Evolutionary conservation across 1,139 yeast genomes (phyloP).

Genomic region (Blastobotrys raffinosifermentans): DNA sequence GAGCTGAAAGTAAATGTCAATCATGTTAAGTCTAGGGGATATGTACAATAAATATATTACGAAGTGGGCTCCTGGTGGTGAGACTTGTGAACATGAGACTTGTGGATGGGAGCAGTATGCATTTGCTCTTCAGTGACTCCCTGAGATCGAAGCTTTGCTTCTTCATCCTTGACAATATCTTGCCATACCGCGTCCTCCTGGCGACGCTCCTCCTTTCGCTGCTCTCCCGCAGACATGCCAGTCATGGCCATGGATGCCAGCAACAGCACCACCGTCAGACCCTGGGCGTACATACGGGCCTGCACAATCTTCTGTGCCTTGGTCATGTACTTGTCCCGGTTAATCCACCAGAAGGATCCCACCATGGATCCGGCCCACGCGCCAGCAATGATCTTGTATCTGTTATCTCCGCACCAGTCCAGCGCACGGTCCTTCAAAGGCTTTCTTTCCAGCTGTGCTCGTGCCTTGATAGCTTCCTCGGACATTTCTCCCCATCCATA

Average conservation of each 20-base stretch:
- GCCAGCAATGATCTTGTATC: constrained; percentile 68
- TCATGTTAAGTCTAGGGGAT: too few species aligned
- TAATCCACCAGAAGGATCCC: constrained; percentile 74
- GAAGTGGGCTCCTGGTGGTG: not conserved
- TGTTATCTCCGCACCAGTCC: constrained; percentile 39
- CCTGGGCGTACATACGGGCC: constrained; percentile 94
- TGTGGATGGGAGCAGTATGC: not conserved
- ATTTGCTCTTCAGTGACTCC: constrained; percentile 1
- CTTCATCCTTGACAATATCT: constrained; percentile 28
- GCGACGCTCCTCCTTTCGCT: constrained; percentile 37
- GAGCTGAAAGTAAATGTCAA: too few species aligned
- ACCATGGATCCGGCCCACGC: constrained; percentile 85
- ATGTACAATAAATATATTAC: not conserved
- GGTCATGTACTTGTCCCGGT: constrained; percentile 71
- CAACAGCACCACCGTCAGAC: constrained; percentile 42
- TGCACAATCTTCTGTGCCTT: constrained; percentile 82
- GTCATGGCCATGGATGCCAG: constrained; percentile 32
- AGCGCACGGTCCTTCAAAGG: not conserved
- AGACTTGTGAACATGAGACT: too few species aligned
- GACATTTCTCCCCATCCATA: constrained; percentile 14
- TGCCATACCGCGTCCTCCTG: constrained; percentile 26
- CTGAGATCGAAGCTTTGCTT: constrained; percentile 16
- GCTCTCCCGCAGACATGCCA: constrained; percentile 22
- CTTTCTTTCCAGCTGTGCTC: not conserved
- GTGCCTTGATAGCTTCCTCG: not conserved